Conservation (phyloP, 306 rosid genomes). For the Sophora flavescens region DNA sequence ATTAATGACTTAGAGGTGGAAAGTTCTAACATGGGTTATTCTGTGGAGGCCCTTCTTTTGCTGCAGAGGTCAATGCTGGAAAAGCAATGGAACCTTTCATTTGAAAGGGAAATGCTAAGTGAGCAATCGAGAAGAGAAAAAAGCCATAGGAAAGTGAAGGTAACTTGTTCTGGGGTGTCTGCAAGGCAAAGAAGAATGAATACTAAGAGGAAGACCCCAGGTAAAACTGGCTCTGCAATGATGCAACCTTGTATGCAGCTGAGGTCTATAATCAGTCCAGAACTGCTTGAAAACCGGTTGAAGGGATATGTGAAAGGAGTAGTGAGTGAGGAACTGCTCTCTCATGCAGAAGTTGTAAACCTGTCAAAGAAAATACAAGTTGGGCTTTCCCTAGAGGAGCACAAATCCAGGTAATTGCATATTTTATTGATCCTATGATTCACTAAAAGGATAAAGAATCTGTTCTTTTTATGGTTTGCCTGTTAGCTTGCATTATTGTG, state of each 20-base stretch:
- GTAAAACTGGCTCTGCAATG: conserved; percentile 43
- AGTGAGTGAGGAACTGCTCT: conserved; percentile 72
- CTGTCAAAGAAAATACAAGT: conserved; percentile 82
- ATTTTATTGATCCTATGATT: conserved; percentile 23
- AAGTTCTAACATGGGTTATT: conserved; percentile 63
- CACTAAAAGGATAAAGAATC: conserved; percentile 5
- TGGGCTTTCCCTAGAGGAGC: conserved; percentile 83
- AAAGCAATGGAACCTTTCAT: conserved; percentile 93
- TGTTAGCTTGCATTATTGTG: conserved; percentile 2
- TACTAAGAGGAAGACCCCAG: conserved; percentile 55
- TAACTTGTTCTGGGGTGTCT: conserved; percentile 96
- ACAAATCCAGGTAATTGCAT: conserved; percentile 71
- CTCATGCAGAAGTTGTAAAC: conserved; percentile 87
- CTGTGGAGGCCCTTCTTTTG: conserved; percentile 87
- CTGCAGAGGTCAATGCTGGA: conserved; percentile 95
- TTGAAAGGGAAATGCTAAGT: conserved; percentile 53
- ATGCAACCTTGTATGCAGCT: conserved; percentile 55
- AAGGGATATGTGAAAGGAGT: conserved; percentile 86
- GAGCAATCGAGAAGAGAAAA: conserved; percentile 45
- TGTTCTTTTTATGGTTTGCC: neutral
- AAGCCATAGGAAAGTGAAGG: conserved; percentile 52
- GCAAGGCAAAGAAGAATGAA: conserved; percentile 91
- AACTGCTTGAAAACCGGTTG: conserved; percentile 63
- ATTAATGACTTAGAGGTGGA: conserved; percentile 63
- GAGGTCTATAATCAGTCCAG: conserved; percentile 59